Base-by-base conservation (phyloP, 345 rosid species). In the Theobroma cacao region DNA sequence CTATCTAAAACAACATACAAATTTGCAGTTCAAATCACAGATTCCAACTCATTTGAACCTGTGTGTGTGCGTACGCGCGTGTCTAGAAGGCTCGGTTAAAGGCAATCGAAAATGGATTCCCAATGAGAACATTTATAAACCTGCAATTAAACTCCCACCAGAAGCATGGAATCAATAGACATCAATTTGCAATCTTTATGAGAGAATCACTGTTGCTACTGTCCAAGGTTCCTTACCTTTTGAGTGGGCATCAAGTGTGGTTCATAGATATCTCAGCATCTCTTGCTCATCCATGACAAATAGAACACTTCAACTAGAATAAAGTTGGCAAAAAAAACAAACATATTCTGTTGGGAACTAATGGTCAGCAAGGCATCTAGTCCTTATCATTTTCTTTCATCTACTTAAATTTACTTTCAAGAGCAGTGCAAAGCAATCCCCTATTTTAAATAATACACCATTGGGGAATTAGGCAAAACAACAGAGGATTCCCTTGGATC, bases 401-500 rank as follows among this genome's bases (percentile, higher is more conserved):
- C 60, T 47, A 71, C 73, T 75, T 78, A 20, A 75, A 72, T 77
- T 69, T 72, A n/a, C 59, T 61, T 75, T 74, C 75, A 70, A 66
- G 31, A 56, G 53, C 77, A 34, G 7, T 17, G 11, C 28, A 38
- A 65, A 83, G 84, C 77, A 77, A 67, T 56, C 8, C 1, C 45
- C 70, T 36, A 20, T 22, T 55, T 56, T 36, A 58, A 52, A 47
- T 71, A 30, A 17, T 10, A 18, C 28, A 36, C 52, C 52, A 66
- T 12, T 40, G 2, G 52, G 2, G 52, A 13, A 73, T 56, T 22
- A 30, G 20, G 38, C 5, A 66, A 67, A 20, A 12, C 70, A 58
- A 73, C 89, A 80, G 56, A 68, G 77, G 85, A 77, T 30, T 80
- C 84, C 87, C 94, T 40, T 74, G 22, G 17, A 58, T 28, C 34